Base-by-base conservation (phyloP, 768 basidiomycete genomes). In the Russula foetens region DNA sequence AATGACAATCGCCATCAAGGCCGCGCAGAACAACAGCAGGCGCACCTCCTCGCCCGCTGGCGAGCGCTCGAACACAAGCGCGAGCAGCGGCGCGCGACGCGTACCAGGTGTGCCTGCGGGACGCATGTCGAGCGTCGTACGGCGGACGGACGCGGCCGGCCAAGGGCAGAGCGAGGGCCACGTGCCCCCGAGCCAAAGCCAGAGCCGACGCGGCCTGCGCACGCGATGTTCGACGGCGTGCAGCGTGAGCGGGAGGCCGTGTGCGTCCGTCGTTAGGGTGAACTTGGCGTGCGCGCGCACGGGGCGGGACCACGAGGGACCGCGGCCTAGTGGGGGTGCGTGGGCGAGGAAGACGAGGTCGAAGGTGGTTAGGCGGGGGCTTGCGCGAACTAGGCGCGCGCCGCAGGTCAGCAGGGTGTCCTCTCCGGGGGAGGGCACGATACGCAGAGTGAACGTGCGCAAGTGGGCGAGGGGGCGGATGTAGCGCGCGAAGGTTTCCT, bases 391-490 rank as follows among this genome's bases (percentile, higher is more conserved):
- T 59, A 90, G 81, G 35, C 81, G 81, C 4, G 76, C 73, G 15
- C 86, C 86, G 56, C 85, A 82, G 26, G 75, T 69, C 8, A 79
- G 71, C 51, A 90, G 78, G 3, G 81, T 70, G 57, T 82, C 82
- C 61, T 88, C 85, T 35, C 84, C 83, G 29, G 82, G 81, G 61
- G 84, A 82, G 67, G 80, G 81, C 62, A 90, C 86, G 47, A 89
- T 77, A 7, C 84, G 83, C 14, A 88, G 74, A 29, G 79, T 71
- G 12, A 90, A 77, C 7, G 80, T 79, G 58, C 81, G 84, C 6
- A 90, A 79, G 63, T 83, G 84, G 31, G 79, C 76, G 66, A 90
- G 82, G 14, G 78, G 74, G 58, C 82, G 79, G 58, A 87, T 78
- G 6, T 79, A 76, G 61, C 82, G 85, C 2, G 86, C 80, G 63